Base-by-base conservation (phyloP, 164 flowering plant species). In the Cinnamomum micranthum region DNA sequence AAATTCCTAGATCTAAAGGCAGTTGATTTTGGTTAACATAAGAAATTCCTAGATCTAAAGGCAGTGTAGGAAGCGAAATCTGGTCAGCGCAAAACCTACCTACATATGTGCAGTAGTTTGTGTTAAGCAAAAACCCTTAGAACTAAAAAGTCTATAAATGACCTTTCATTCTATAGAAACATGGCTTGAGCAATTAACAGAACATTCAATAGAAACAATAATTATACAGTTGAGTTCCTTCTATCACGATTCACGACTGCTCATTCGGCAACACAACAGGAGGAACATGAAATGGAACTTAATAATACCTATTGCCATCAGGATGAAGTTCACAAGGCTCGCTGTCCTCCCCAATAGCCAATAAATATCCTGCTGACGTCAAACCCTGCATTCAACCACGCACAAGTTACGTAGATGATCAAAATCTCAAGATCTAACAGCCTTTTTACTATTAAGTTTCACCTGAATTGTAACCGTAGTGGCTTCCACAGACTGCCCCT, bases 261-360 rank as follows among this genome's bases (percentile, higher is more conserved):
- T 9, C 28, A 19, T 17, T 76, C 64, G 55, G 62, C 50, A 7
- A 65, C 41, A 9, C 6, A 50, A 65, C 51, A 23, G 24, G 6
- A 19, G 19, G 13, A 51, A 68, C 20, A 63, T 72, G 33, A 22
- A 59, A 55, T 15, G 23, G 70, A 33, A 19, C 71, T 14, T 50
- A 17, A 66, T 4, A 67, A 50, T 84, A 94, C 97, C 97, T 92
- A 80, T 94, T 95, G 68, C 99, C 99, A 86, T 94, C 97, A 75
- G 98, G 99, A 79, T 96, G 99, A 84, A 96, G 97, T 82, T 96
- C 97, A 70, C 83, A 96, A 87, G 85, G 81, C 74, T 88, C 89
- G 82, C 81, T 76, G 78, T 90, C 96, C 23, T 91, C 97, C 58
- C 89, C 92, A 78, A 86, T 69, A 20, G 97, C 98, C 81, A 91